Base-by-base conservation (phyloP, 345 rosid genomes). In the Geranium rotundifolium region DNA sequence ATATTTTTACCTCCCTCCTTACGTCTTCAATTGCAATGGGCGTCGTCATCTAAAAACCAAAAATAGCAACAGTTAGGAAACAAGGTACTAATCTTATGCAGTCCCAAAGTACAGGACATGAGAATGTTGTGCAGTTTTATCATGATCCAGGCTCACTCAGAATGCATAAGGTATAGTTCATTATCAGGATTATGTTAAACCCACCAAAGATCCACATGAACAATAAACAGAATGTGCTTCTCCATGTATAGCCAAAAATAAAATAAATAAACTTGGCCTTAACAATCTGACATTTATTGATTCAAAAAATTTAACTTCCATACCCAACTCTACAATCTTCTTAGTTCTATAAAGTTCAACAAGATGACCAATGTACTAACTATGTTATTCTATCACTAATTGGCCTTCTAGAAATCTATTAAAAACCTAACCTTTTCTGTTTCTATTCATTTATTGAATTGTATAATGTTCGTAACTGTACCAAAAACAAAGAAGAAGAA, bases 11-110 rank as follows among this genome's bases (percentile, higher is more conserved):
- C 81, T 93, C 99, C 80, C 97, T 89, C 72, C 99, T 83, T 61
- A 93, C 99, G 80, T 93, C 97, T 73, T 93, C 97, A 71, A 93
- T 83, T 7, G 99, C 95, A 78, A 93, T 93, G 52, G 96, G 91
- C 7, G 97, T 93, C 7, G 91, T 88, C 99, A 93, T 93, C 99
- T 93, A 78, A 68, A 61, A 74, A 64, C 58, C n/a, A 71, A 67
- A 19, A 34, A 17, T 15, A 13, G 1, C 19, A 46, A 52, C 54
- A 58, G 1, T 1, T 17, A 27, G 63, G 16, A 39, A 39, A 63
- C 19, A 50, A 14, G 49, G 46, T 54, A 56, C 23, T 62, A 57
- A 19, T 19, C n/a, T 27, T 18, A 63, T n/a, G n/a, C 19, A 19
- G 7, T 15, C 49, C 19, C 39, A 39, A 62, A 49, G 64, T 57